Evolutionary conservation across 1,284 basidiomycete genomes (phyloP), one percentile per base, ranked within the genome.

Genomic region (Flammula alnicola): DNA sequence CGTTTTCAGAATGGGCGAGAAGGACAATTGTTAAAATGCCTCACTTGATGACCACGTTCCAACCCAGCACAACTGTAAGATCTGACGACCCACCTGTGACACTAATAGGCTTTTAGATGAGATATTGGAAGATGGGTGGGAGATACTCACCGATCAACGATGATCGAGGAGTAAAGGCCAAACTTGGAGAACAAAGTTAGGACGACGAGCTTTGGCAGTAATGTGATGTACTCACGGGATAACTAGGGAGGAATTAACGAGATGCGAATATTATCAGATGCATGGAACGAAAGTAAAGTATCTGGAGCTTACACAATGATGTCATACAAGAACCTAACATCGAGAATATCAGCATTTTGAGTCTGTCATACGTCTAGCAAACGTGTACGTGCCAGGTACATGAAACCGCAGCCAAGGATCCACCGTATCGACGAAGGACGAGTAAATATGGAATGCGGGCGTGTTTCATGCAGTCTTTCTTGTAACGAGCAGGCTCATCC

Each of bases 161-260:
- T 81, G n/a, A 86, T 85, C 3, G 88, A 86, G 9, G 91, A 86
- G 69, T 91, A 97, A 47, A 96, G 75, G 31, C 90, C 87, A 65
- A 93, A 93, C 83, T 91, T 38, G 3, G n/a, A 27, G 7, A 17
- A 8, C 5, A 37, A 5, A 29, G 33, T 35, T 19, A 14, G 16
- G 29, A 23, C 20, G 20, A 35, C 2, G 12, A 32, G 17, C 6
- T 19, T 20, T 4, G 3, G n/a, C n/a, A 26, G 20, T 11, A n/a
- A 14, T 9, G 9, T 11, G 5, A 22, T 22, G 25, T 17, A 58
- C 62, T 45, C 45, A 65, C 63, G 11, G 63, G 63, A 54, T 65
- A 65, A 10, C 63, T 62, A 33, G 10, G 12, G 22, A 44, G 12
- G 36, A 26, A 27, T 30, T 6, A 39, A 45, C 4, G 33, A 26